Conservation (phyloP, 805 yeast genomes). For the Saturnispora gosingensis region DNA sequence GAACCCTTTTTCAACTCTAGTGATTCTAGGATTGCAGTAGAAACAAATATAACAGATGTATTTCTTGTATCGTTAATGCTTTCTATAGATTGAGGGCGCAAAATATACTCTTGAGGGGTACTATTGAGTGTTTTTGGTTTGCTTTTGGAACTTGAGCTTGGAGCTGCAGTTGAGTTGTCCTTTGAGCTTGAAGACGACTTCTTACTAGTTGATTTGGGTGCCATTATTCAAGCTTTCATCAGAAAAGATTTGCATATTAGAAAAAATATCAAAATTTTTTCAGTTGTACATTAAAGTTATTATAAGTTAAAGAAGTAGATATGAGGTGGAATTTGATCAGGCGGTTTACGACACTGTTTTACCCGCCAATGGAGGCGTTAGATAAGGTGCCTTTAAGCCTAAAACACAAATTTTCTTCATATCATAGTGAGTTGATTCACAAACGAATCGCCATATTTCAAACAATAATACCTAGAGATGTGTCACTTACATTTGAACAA, state of each 20-base stretch:
- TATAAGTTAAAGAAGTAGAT: background rate
- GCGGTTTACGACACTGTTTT: background rate
- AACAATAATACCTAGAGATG: constrained; percentile 19
- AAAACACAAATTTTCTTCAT: constrained; percentile 14
- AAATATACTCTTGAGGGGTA: constrained; percentile 19
- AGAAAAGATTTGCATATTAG: background rate
- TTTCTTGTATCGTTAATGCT: constrained; percentile 7
- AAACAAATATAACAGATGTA: constrained; percentile 18
- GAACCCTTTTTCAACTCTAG: constrained; percentile 20
- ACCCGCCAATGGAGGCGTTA: background rate
- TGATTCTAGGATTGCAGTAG: constrained; percentile 16
- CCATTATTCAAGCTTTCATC: constrained; percentile 12
- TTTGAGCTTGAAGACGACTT: constrained; percentile 10
- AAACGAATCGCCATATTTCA: constrained; percentile 18
- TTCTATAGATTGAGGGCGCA: constrained; percentile 18
- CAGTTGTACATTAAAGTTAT: background rate
- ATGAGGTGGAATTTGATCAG: background rate
- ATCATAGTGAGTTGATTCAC: constrained; percentile 6
- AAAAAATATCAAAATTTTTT: background rate
- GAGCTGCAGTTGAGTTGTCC: background rate
- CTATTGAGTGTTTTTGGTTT: constrained; percentile 14
- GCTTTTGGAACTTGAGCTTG: constrained; percentile 7
- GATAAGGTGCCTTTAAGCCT: constrained; percentile 5
- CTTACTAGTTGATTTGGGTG: constrained; percentile 18
- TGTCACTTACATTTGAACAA: constrained; percentile 14